Conservation (phyloP, 2,329 filamentous ascomycete genomes). For the Colletotrichum plurivorum region DNA sequence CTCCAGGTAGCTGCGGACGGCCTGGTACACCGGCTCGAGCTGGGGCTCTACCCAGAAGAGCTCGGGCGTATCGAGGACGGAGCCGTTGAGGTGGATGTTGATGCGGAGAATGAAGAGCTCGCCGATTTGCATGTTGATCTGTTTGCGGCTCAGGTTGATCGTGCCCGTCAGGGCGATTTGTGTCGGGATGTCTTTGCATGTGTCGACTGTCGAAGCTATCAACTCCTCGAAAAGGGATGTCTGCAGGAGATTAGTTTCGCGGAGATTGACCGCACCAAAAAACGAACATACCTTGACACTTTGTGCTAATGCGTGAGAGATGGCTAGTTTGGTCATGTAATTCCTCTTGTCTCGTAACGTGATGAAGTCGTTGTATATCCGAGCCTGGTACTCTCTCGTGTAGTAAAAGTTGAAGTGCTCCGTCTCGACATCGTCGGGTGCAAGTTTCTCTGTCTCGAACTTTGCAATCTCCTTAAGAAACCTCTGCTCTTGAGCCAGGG, state of each 20-base stretch:
- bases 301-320: conserved; percentile 94
- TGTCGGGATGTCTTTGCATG: conserved; percentile 91
- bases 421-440: conserved; percentile 89
- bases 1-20: conserved; percentile 94
- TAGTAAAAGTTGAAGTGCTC: conserved; percentile 99
- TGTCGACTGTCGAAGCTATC: conserved; percentile 92
- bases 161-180: conserved; percentile 95
- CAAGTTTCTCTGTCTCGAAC: conserved; percentile 92
- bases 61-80: conserved; percentile 95
- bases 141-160: conserved; percentile 86
- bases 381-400: conserved; percentile 95
- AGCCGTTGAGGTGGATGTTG: conserved; percentile 97
- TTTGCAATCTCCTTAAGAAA: conserved; percentile 95
- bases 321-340: conserved; percentile 98
- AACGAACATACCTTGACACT: conserved; percentile 81
- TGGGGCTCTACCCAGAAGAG: conserved; percentile 99
- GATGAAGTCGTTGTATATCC: conserved; percentile 99
- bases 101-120: conserved; percentile 98
- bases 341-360: conserved; percentile 93
- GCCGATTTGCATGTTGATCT: conserved; percentile 99
- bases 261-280: background rate
- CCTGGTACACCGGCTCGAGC: conserved; percentile 95
- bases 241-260: conserved; percentile 53
- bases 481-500: conserved; percentile 86
- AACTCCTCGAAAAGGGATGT: conserved; percentile 97